Percentiles rank a stretch among this genome's conserved stretches.
These are phyloP conservation scores for Allium fistulosum DNA, from an alignment of 106 monocot species.

Conservation along the genomic window DNA sequence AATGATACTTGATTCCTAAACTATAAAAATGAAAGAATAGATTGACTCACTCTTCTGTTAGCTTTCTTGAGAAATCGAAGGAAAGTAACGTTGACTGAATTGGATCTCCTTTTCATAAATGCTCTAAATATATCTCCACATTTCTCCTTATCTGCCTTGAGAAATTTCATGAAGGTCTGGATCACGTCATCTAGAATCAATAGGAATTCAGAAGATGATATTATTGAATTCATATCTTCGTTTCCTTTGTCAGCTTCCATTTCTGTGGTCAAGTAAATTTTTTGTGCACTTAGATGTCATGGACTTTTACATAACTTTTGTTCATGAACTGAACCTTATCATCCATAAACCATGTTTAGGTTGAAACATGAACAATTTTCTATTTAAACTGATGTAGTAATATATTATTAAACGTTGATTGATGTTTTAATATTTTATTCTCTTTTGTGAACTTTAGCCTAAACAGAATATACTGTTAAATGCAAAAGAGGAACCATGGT, in stretches of 20 bases:
- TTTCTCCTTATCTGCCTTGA: conserved; percentile 68
- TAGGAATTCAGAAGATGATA: conserved; percentile 47
- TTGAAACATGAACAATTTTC: too few relatives aligned
- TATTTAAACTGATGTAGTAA: too few relatives aligned
- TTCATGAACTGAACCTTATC: too few relatives aligned
- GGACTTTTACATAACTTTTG: too few relatives aligned
- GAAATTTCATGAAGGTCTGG: conserved; percentile 75
- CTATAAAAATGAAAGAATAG: background rate
- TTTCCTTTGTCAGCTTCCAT: conserved; percentile 34
- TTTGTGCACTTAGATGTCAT: too few relatives aligned
- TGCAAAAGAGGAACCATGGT: too few relatives aligned
- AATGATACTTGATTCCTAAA: too few relatives aligned
- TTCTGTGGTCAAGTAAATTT: conserved; percentile 3
- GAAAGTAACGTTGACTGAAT: conserved; percentile 22
- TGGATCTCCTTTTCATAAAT: conserved; percentile 33
- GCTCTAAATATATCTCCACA: conserved; percentile 32
- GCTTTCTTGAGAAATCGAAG: conserved; percentile 58
- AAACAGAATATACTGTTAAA: too few relatives aligned
- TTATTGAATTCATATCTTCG: conserved; percentile 14
- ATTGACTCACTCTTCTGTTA: conserved; percentile 47
- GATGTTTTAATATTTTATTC: too few relatives aligned
- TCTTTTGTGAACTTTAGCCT: too few relatives aligned
- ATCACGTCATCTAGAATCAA: conserved; percentile 53
- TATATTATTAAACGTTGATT: too few relatives aligned
- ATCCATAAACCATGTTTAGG: too few relatives aligned